Evolutionary conservation across 305 asterid species (phyloP), one percentile per base, ranked within the genome.

Genomic region (Lippia alba): DNA sequence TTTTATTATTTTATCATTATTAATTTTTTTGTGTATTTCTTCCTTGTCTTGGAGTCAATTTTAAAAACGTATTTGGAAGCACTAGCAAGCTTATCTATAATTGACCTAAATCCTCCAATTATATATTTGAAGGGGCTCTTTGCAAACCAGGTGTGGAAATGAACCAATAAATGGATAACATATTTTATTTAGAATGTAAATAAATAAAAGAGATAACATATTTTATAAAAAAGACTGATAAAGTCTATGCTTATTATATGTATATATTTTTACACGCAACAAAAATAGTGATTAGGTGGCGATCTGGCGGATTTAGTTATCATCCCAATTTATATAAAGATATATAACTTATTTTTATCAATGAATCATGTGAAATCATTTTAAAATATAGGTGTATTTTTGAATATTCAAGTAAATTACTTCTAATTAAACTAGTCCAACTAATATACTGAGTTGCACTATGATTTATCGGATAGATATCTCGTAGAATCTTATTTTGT

Each of bases 61-160:
- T 33, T 61, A 59, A 44, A 41, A 54, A 61, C n/a, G 41, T 51
- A 54, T 19, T 19, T 33, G 65, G 50, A 49, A 79, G 34, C n/a
- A 79, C 17, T 24, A 34, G 51, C 41, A 40, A 66, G 65, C 76
- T 63, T 62, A 67, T 75, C 80, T 58, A 67, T 66, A 71, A 66
- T 79, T 75, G 80, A 79, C 83, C 71, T 75, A 70, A 79, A 75
- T 40, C 62, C 39, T 62, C 51, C 74, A 56, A 74, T 62, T 74
- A 74, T 67, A 51, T 62, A 71, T 16, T 66, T 9, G 36, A 32
- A 66, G 16, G 60, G 12, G 46, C 17, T 15, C 33, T 48, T 61
- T 64, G 58, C 67, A 48, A 62, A 20, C 51, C 53, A 72, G 60
- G 61, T 20, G 36, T 41, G 70, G 58, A 44, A 67, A 24, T 53